Percentiles rank a stretch among this genome's conserved stretches.
Conservation (phyloP, 2,329 filamentous ascomycete genomes). For the Amylocarpus encephaloides region DNA sequence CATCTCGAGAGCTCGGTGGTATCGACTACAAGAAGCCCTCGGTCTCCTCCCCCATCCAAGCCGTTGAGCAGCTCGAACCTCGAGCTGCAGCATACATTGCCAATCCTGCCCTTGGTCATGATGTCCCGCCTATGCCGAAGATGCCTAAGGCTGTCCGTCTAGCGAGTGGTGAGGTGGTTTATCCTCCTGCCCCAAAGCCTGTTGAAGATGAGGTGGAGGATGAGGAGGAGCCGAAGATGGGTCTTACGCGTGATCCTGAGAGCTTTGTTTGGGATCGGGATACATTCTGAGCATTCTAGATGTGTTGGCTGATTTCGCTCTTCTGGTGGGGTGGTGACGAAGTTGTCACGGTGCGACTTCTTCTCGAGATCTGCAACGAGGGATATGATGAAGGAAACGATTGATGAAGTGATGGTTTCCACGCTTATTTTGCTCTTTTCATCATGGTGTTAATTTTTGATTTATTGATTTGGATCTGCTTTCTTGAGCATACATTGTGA, state of each 20-base stretch:
- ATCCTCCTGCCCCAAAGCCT: constrained; percentile 1
- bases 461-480: too few species aligned
- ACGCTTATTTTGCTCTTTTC: too few species aligned
- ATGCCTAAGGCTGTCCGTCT: constrained; percentile 23
- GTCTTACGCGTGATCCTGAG: constrained; percentile 12
- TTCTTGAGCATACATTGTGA: too few species aligned
- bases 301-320: too few species aligned
- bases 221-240: constrained; percentile 1
- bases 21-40: constrained; percentile 8
- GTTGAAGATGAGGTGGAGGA: neutral
- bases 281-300: neutral
- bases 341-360: too few species aligned
- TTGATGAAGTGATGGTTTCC: too few species aligned
- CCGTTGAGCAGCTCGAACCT: neutral
- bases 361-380: too few species aligned
- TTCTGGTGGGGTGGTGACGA: too few species aligned
- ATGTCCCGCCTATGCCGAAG: constrained; percentile 18
- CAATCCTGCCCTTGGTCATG: neutral
- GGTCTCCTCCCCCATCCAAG: neutral
- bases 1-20: constrained; percentile 14
- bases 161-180: constrained; percentile 21
- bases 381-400: too few species aligned
- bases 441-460: too few species aligned
- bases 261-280: constrained; percentile 34
- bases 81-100: constrained; percentile 12